phyloP scores from a whole-genome alignment of 1,284 basidiomycete species.

The Mixia osmundae region DNA sequence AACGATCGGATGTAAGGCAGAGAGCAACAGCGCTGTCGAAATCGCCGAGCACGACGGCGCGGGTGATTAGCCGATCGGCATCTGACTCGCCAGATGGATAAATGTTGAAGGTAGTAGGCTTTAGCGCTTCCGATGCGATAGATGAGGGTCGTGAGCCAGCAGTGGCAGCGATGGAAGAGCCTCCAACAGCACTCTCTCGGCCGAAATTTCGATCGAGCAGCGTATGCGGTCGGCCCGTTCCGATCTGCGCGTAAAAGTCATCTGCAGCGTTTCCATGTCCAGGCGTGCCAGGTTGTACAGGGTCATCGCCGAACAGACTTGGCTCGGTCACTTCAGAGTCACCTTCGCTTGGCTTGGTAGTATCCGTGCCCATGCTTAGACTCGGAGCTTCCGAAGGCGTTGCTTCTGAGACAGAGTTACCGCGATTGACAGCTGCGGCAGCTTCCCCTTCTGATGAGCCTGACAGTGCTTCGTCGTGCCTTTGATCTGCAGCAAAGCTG shows the following conservation, averaged over 20 bases:
- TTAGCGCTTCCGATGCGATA: constrained; percentile 42
- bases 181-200: constrained; percentile 29
- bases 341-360: constrained; percentile 36
- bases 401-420: constrained; percentile 23
- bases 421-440: constrained; percentile 27
- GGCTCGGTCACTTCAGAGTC: constrained; percentile 26
- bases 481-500: constrained; percentile 46
- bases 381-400: constrained; percentile 44
- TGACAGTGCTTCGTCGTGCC: constrained; percentile 23
- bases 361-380: constrained; percentile 37
- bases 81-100: constrained; percentile 75
- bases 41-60: constrained; percentile 81
- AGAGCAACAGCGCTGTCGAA: constrained; percentile 79
- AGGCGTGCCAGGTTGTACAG: constrained; percentile 29
- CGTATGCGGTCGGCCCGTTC: constrained; percentile 27
- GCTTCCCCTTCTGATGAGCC: constrained; percentile 23
- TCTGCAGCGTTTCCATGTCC: constrained; percentile 36
- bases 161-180: constrained; percentile 75
- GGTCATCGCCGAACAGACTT: constrained; percentile 67
- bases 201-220: constrained; percentile 32
- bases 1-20: constrained; percentile 69
- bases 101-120: constrained; percentile 59
- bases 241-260: constrained; percentile 73
- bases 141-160: constrained; percentile 67
- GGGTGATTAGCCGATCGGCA: constrained; percentile 67